Evolutionary conservation across 352 stramenopile genomes (phyloP), one percentile per base, ranked within the genome.

Genomic region (Globisporangium ultimum): DNA sequence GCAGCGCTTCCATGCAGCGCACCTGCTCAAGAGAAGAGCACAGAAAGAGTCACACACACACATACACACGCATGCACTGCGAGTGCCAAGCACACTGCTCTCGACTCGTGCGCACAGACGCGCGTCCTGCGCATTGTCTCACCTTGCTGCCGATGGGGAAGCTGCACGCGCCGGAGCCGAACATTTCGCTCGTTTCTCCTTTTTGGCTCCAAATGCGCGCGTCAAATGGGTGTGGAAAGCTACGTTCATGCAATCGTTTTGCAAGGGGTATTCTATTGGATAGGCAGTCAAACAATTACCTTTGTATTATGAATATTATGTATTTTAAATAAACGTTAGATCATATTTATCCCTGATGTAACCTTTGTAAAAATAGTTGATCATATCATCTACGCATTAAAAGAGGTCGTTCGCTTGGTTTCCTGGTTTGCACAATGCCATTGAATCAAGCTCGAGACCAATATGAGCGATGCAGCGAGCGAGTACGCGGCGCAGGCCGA

Each of bases 401-500:
- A 7, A 2, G 21, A 55, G 18, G 50, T 28, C 17, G 28, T 32
- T 6, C 5, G 24, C 24, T 32, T 32, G 24, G 2, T 32, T 32
- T 5, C 24, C 24, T 32, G 5, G 24, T 5, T 5, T 6, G 24
- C 24, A 32, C 24, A 5, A 32, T 32, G 24, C 24, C 24, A 32
- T 32, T 32, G 24, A 32, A 32, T 6, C 24, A 32, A 32, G 5
- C 24, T 32, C 38, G 21, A 43, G 18, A 47, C 38, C 6, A 51
- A 21, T 15, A 64, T 59, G 41, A 53, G 34, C 21, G 58, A 64
- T 42, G 52, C 17, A 61, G 48, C 70, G 46, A 59, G 68, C 38
- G 80, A 90, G 60, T 87, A 78, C 51, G 71, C 66, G 40, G 74
- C 68, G 57, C 83, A 93, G 67, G 87, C 88, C 55, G 87, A 95